A percentile compares a stretch with the other conserved stretches of the same genome.
These are phyloP conservation scores for Globisporangium camurandrum DNA, from an alignment of 352 stramenopile genomes.

Conservation along the genomic window DNA sequence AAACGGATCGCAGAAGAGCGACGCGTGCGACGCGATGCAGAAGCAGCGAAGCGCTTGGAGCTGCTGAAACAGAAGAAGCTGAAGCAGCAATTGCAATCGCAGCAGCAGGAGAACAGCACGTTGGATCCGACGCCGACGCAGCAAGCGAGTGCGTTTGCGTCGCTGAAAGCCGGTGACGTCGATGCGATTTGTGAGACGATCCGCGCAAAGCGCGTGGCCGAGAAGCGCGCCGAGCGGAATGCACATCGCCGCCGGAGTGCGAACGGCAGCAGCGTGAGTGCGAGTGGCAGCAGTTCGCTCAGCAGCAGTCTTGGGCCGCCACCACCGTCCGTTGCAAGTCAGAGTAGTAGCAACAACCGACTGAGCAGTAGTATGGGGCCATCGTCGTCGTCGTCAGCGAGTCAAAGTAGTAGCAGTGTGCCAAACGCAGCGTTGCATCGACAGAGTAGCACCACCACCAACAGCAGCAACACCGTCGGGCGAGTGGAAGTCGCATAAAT, in stretches of 20 bases:
- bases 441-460: conserved; percentile 1
- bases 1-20: conserved; percentile 78
- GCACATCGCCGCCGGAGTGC: no score
- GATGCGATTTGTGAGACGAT: conserved; percentile 84
- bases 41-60: conserved; percentile 75
- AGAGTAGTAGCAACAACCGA: no score
- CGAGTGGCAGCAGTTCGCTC: not conserved
- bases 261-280: not conserved
- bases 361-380: no score
- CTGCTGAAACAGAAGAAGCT: conserved; percentile 77
- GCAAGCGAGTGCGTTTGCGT: conserved; percentile 56
- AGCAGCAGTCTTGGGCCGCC: conserved; percentile 3
- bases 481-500: conserved; percentile 16
- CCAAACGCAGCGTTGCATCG: no score
- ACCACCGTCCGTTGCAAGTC: not conserved
- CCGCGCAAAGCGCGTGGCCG: conserved; percentile 64
- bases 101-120: no score
- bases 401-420: not conserved
- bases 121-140: no score
- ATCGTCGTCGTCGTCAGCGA: no score
- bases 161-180: conserved; percentile 72
- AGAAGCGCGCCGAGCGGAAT: conserved; percentile 66
- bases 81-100: no score
- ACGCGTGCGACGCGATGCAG: conserved; percentile 60
- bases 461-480: conserved; percentile 1